Evolutionary conservation across 495 filamentous ascomycete species (phyloP).

Genomic region (Oidiodendron maius): DNA sequence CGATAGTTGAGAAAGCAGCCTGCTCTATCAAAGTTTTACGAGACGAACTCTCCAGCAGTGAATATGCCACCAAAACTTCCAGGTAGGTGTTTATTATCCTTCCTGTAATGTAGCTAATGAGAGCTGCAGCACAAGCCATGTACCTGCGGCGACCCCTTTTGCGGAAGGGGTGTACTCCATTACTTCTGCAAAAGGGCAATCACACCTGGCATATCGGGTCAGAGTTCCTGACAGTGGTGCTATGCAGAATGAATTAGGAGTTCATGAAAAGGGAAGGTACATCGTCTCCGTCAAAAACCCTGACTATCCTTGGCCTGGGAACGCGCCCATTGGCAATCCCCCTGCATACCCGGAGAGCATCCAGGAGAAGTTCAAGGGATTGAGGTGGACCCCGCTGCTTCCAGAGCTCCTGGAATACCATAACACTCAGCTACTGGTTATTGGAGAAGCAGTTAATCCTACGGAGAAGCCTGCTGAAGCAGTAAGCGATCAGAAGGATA

Average conservation of each 20-base stretch:
- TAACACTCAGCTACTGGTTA: constrained; percentile 75
- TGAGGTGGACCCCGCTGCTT: constrained; percentile 67
- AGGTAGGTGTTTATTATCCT: constrained; percentile 31
- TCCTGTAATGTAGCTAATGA: not conserved
- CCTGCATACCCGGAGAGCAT: constrained; percentile 71
- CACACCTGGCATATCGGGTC: constrained; percentile 76
- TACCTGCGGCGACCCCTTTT: constrained; percentile 65
- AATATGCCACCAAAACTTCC: constrained; percentile 72
- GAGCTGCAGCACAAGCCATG: constrained; percentile 48
- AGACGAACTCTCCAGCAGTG: constrained; percentile 56
- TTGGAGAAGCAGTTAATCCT: constrained; percentile 61
- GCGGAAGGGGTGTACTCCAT: constrained; percentile 88
- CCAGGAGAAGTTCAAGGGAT: constrained; percentile 64
- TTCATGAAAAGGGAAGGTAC: constrained; percentile 69
- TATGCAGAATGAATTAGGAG: constrained; percentile 71
- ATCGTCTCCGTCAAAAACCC: constrained; percentile 80
- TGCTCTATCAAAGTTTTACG: constrained; percentile 64
- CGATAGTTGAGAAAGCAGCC: constrained; percentile 76
- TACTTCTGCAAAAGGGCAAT: constrained; percentile 60
- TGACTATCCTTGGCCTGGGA: constrained; percentile 54
- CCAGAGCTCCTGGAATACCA: constrained; percentile 74
- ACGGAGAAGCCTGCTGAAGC: constrained; percentile 54
- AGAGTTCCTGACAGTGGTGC: constrained; percentile 74
- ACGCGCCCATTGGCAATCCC: constrained; percentile 54
- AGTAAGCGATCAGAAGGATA: constrained; percentile 49